These are phyloP conservation scores for Boechera divaricarpa DNA, from an alignment of 345 rosid genomes.

Conservation along the genomic window DNA sequence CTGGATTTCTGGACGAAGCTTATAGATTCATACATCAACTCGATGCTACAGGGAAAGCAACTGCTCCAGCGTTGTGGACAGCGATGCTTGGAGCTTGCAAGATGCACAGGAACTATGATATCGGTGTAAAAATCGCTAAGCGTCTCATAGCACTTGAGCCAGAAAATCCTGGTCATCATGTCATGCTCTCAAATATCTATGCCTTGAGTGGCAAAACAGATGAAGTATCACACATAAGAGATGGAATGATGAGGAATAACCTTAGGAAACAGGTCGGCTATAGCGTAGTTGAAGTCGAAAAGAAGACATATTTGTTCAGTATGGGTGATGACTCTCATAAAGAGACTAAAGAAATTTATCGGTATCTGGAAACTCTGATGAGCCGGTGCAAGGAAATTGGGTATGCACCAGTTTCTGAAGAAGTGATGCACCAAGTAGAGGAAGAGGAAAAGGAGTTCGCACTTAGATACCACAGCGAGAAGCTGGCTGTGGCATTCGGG, in stretches of 20 bases:
- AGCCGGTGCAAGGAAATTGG: constrained; percentile 70
- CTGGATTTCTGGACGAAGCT: constrained; percentile 71
- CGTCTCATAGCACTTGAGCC: constrained; percentile 72
- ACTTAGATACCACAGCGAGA: constrained; percentile 81
- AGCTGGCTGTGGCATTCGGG: constrained; percentile 81
- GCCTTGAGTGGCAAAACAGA: constrained; percentile 80
- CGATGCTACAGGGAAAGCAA: constrained; percentile 48
- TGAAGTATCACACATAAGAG: constrained; percentile 64
- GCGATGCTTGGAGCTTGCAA: constrained; percentile 98
- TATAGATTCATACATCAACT: constrained; percentile 55
- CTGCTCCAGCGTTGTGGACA: constrained; percentile 81
- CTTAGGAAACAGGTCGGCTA: constrained; percentile 81
- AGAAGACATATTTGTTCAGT: constrained; percentile 65
- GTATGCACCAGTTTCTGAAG: constrained; percentile 59
- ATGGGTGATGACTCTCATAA: constrained; percentile 79
- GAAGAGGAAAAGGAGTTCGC: constrained; percentile 87
- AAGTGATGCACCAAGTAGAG: constrained; percentile 80
- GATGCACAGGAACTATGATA: constrained; percentile 80
- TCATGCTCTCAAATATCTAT: constrained; percentile 81
- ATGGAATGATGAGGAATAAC: constrained; percentile 63
- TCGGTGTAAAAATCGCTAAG: constrained; percentile 76
- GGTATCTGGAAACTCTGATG: constrained; percentile 68
- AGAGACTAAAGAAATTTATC: constrained; percentile 58
- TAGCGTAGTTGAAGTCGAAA: constrained; percentile 63
- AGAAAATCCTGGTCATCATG: constrained; percentile 88